phyloP scores from a whole-genome alignment of 1,284 basidiomycete genomes.

The Leccinum griseonigrum region DNA sequence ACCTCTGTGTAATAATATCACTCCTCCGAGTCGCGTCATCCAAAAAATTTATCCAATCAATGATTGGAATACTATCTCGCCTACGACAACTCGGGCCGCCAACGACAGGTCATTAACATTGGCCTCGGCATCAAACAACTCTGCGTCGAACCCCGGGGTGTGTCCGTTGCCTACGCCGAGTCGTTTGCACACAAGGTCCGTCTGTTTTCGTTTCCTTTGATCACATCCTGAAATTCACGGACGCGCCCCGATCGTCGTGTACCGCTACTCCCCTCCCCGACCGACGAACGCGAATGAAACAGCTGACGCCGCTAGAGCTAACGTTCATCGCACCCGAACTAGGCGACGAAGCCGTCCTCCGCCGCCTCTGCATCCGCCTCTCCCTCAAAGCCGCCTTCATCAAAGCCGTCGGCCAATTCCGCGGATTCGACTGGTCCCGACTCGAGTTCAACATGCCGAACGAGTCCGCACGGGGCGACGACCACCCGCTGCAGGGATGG shows the following conservation, averaged over 20 bases:
- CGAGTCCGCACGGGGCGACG: conserved; percentile 60
- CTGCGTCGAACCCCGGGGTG: conserved; percentile 54
- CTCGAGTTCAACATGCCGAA: conserved; percentile 75
- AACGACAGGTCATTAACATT: conserved; percentile 72
- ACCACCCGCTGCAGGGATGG: conserved; percentile 68
- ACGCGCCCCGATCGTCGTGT: background rate
- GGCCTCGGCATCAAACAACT: conserved; percentile 72
- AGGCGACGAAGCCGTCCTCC: conserved; percentile 61
- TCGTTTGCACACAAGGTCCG: conserved; percentile 68
- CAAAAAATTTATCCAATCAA: conserved; percentile 60
- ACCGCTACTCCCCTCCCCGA: background rate
- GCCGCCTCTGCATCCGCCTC: conserved; percentile 70
- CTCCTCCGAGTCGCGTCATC: conserved; percentile 15
- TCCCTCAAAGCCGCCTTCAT: conserved; percentile 77
- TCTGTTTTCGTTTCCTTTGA: background rate
- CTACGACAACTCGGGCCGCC: conserved; percentile 63
- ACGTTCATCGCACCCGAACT: conserved; percentile 49
- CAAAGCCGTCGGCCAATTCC: conserved; percentile 74
- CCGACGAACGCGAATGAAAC: background rate
- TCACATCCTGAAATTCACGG: background rate
- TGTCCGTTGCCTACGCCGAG: conserved; percentile 62
- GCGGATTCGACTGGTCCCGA: conserved; percentile 75
- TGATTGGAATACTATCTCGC: conserved; percentile 76
- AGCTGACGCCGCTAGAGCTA: conserved; percentile 66
- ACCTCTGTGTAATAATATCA: too few relatives aligned